Percentiles rank a stretch among this genome's conserved stretches.
These are phyloP conservation scores for Ganoderma leucocontextum DNA, from an alignment of 1,284 basidiomycete genomes.

Conservation along the genomic window DNA sequence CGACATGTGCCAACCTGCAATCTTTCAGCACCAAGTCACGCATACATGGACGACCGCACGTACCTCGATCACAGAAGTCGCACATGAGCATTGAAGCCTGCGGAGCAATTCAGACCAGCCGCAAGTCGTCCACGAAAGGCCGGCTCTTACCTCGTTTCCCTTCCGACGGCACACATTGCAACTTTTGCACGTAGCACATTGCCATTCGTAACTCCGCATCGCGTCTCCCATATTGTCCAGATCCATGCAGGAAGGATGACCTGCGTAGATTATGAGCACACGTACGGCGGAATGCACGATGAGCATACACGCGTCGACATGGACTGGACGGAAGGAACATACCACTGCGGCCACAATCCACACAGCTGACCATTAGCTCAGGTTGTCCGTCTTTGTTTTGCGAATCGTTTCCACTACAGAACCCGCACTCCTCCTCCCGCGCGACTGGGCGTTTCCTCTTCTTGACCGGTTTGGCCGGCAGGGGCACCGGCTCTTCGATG, in stretches of 20 bases:
- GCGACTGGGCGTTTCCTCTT: constrained; percentile 63
- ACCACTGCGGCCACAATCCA: constrained; percentile 73
- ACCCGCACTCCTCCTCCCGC: constrained; percentile 70
- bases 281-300: constrained; percentile 18
- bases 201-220: constrained; percentile 82
- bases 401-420: constrained; percentile 68
- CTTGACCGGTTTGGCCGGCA: constrained; percentile 42
- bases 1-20: constrained; percentile 88
- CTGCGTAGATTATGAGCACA: constrained; percentile 46
- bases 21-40: constrained; percentile 27
- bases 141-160: constrained; percentile 84
- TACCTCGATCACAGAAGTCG: constrained; percentile 93
- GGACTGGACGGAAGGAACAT: constrained; percentile 34
- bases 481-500: constrained; percentile 47
- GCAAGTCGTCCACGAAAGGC: constrained; percentile 12
- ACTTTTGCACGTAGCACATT: constrained; percentile 92
- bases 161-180: constrained; percentile 91
- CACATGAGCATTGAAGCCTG: constrained; percentile 91
- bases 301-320: constrained; percentile 15
- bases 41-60: constrained; percentile 30
- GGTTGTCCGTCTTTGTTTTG: constrained; percentile 62
- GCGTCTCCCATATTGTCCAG: constrained; percentile 59
- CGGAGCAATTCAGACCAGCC: constrained; percentile 28
- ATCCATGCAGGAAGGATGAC: constrained; percentile 83
- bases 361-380: constrained; percentile 76